Percentiles rank a stretch among this genome's conserved stretches.
Evolutionary conservation across 2,329 filamentous ascomycete species (phyloP).

Genomic region (Fusarium buharicum): DNA sequence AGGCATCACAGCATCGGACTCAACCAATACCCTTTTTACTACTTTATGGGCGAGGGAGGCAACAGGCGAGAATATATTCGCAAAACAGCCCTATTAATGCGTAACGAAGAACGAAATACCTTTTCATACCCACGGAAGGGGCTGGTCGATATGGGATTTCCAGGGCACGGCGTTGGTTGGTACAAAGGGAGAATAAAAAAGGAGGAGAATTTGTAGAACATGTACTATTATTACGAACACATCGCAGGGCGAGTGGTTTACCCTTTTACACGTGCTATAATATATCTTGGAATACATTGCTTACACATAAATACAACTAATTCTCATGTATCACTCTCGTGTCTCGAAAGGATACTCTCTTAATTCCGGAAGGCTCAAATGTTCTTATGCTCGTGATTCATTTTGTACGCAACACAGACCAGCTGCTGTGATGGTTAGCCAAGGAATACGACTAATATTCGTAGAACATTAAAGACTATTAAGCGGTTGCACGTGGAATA

Average conservation of each 20-base stretch:
- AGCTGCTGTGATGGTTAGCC: neutral
- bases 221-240: slow-evolving; percentile 1
- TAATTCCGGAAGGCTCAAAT: no score
- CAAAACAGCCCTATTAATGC: slow-evolving; percentile 4
- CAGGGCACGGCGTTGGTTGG: slow-evolving; percentile 8
- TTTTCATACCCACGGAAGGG: neutral
- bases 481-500: neutral
- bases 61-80: neutral
- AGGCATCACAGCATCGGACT: neutral
- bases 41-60: neutral
- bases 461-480: neutral
- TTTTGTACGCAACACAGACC: neutral
- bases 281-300: neutral
- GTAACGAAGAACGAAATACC: slow-evolving; percentile 16
- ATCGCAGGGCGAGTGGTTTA: neutral
- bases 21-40: neutral
- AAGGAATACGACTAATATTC: neutral
- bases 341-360: neutral
- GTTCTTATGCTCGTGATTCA: no score
- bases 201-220: slow-evolving; percentile 1
- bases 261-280: neutral
- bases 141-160: neutral
- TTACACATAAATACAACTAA: neutral
- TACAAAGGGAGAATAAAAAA: neutral
- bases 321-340: neutral